Conservation (phyloP, 2,329 filamentous ascomycete genomes). For the Colletotrichum tropicicola region DNA sequence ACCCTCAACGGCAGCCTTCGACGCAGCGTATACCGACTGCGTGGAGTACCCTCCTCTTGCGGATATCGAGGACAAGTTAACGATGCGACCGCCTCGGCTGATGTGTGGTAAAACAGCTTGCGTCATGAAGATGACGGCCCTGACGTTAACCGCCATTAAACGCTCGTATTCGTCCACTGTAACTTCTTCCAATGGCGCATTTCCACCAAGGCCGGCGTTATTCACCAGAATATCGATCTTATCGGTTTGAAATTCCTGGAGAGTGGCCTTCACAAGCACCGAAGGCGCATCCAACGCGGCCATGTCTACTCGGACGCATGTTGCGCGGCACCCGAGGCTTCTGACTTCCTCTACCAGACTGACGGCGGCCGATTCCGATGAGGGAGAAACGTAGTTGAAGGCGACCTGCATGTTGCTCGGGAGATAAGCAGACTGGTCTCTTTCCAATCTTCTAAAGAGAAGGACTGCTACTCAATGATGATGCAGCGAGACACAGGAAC, state of each 20-base stretch:
- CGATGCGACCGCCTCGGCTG: slow-evolving; percentile 39
- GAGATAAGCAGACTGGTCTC: not conserved
- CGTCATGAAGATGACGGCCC: slow-evolving; percentile 40
- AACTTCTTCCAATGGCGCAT: slow-evolving; percentile 5
- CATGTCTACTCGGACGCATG: slow-evolving; percentile 4
- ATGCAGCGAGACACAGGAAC: too few relatives aligned
- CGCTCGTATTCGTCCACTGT: slow-evolving; percentile 15
- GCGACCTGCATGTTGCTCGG: not conserved
- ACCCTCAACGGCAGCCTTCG: slow-evolving; percentile 44
- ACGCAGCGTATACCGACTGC: slow-evolving; percentile 42
- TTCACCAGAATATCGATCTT: slow-evolving; percentile 13
- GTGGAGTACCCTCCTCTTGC: slow-evolving; percentile 39
- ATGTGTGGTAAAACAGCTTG: slow-evolving; percentile 41
- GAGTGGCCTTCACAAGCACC: not conserved
- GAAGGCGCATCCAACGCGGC: slow-evolving; percentile 8
- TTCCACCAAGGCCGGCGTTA: slow-evolving; percentile 12
- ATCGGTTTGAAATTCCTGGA: slow-evolving; percentile 6
- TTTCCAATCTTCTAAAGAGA: too few relatives aligned
- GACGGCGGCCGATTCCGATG: not conserved
- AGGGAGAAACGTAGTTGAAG: slow-evolving; percentile 21
- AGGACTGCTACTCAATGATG: too few relatives aligned
- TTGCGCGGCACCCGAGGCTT: slow-evolving; percentile 3
- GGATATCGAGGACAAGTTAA: slow-evolving; percentile 44
- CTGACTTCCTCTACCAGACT: slow-evolving; percentile 2
- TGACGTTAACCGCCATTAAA: slow-evolving; percentile 15